Evolutionary conservation across 768 basidiomycete species (phyloP).

Genomic region (Hirschioporus abietinus): DNA sequence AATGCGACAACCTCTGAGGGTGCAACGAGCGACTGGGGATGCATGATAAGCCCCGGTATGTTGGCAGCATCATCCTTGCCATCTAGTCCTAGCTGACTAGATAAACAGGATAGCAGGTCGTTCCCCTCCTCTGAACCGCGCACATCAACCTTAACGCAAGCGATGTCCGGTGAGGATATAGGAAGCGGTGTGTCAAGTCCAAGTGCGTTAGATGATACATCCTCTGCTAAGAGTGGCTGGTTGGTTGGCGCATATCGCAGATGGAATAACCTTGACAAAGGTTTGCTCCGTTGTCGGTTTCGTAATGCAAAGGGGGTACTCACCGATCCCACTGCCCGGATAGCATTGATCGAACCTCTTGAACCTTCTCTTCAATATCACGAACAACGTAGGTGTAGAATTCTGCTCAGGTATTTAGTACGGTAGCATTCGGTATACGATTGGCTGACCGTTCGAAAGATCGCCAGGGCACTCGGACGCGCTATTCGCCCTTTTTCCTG

Average conservation of each 20-base stretch:
- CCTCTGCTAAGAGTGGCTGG: constrained; percentile 26
- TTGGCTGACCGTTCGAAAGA: constrained; percentile 32
- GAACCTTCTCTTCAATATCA: constrained; percentile 40
- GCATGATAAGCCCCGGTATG: constrained; percentile 21
- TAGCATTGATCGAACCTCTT: constrained; percentile 18
- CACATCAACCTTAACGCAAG: constrained; percentile 49
- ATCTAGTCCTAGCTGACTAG: constrained; percentile 33
- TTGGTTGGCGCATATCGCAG: constrained; percentile 48
- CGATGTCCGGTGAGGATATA: constrained; percentile 27
- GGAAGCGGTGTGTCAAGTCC: constrained; percentile 2
- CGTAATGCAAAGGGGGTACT: neutral
- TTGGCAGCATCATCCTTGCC: constrained; percentile 14
- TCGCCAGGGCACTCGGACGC: constrained; percentile 28
- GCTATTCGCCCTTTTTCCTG: neutral
- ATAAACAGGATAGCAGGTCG: constrained; percentile 56
- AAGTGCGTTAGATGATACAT: neutral
- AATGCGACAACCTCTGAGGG: constrained; percentile 64
- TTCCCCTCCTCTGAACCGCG: constrained; percentile 36
- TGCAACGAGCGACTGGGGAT: constrained; percentile 54
- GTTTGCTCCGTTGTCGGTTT: neutral
- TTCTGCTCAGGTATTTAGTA: constrained; percentile 29
- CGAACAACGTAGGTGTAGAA: constrained; percentile 41
- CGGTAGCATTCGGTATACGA: neutral
- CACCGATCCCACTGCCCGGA: neutral
- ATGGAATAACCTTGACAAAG: constrained; percentile 38